Evolutionary conservation across 1,139 yeast species (phyloP).

Genomic region (Candida sp.): DNA sequence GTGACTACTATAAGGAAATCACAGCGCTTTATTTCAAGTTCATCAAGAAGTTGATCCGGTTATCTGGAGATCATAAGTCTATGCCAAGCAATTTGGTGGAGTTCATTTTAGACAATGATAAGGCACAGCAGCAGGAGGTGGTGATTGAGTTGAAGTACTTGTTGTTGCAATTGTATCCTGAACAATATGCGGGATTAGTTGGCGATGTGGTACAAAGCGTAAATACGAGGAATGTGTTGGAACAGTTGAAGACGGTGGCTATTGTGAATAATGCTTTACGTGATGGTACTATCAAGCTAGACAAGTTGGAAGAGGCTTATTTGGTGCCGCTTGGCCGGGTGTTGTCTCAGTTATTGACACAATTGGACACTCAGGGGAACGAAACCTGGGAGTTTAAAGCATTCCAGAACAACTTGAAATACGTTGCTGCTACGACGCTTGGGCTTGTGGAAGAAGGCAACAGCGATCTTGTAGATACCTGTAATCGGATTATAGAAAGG

Average conservation of each 20-base stretch:
- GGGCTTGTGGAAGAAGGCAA: slow-evolving; percentile 3
- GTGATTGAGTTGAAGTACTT: slow-evolving; percentile 10
- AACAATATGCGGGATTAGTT: slow-evolving; percentile 1
- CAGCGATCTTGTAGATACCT: slow-evolving; percentile 1
- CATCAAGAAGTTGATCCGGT: slow-evolving; percentile 30
- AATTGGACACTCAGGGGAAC: slow-evolving; percentile 7
- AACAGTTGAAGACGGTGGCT: slow-evolving; percentile 36
- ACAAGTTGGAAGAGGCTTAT: slow-evolving; percentile 18
- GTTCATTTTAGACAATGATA: background rate
- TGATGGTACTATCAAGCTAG: slow-evolving; percentile 10
- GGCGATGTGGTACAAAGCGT: background rate
- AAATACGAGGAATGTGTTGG: slow-evolving; percentile 15
- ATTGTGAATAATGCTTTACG: slow-evolving; percentile 19
- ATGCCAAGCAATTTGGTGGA: background rate
- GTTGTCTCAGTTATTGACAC: slow-evolving; percentile 5
- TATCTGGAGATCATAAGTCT: background rate
- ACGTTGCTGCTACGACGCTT: slow-evolving; percentile 32
- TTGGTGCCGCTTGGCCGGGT: slow-evolving; percentile 18
- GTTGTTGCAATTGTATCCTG: slow-evolving; percentile 5
- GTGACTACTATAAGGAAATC: slow-evolving; percentile 40
- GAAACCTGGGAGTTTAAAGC: slow-evolving; percentile 18
- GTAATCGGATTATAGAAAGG: slow-evolving; percentile 1
- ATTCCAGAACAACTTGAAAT: slow-evolving; percentile 36
- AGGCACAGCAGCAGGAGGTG: background rate
- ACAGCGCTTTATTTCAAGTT: slow-evolving; percentile 30